Conservation (phyloP, 2,329 filamentous ascomycete species). For the Septoria petroselini region DNA sequence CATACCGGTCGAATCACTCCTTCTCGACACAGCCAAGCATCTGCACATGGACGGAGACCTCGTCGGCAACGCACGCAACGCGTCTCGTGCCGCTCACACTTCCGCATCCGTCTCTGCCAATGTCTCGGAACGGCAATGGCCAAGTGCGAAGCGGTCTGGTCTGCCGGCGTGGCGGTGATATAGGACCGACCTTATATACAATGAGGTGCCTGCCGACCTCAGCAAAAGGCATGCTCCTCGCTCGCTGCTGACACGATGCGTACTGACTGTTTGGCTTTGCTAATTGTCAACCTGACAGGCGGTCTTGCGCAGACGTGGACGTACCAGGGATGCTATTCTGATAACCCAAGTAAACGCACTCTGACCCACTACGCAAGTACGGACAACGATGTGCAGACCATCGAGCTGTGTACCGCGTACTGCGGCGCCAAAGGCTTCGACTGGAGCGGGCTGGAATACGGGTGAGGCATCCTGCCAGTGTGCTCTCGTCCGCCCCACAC, state of each 20-base stretch:
- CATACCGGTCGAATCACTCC: constrained; percentile 8
- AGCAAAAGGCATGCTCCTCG: background rate
- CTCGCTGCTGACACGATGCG: constrained; percentile 5
- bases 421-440: constrained; percentile 13
- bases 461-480: background rate
- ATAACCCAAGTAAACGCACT: constrained; percentile 13
- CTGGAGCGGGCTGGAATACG: constrained; percentile 14
- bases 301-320: constrained; percentile 11
- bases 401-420: constrained; percentile 13
- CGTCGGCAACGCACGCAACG: too few relatives aligned
- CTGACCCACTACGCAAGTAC: constrained; percentile 1
- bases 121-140: constrained; percentile 4
- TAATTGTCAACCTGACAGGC: background rate
- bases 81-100: background rate
- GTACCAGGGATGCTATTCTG: constrained; percentile 18
- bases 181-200: too few relatives aligned
- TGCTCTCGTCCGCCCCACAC: background rate
- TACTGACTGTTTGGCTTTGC: background rate
- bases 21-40: background rate
- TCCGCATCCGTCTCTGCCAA: background rate
- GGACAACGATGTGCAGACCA: constrained; percentile 10
- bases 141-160: background rate
- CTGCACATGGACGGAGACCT: constrained; percentile 1
- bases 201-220: background rate
- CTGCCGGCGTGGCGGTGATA: constrained; percentile 4